Conservation (phyloP, 495 filamentous ascomycete genomes). For the Tetracladium marchalianum region DNA sequence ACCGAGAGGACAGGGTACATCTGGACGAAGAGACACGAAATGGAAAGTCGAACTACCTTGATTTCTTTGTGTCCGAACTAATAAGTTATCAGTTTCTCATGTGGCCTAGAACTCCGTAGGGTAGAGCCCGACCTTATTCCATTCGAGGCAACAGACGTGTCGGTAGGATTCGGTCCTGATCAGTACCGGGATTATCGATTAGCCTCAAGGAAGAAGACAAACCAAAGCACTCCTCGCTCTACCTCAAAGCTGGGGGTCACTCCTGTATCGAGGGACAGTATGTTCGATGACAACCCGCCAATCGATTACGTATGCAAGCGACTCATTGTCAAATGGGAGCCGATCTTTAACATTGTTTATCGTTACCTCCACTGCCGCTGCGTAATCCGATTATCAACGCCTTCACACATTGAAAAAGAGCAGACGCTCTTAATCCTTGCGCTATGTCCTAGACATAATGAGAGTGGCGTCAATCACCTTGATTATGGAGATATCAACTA, state of each 20-base stretch:
- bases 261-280: no score
- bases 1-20: not conserved
- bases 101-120: constrained; percentile 1
- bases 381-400: not conserved
- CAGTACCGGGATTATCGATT: no score
- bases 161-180: not conserved
- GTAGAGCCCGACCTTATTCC: constrained; percentile 1
- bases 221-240: no score
- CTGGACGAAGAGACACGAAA: no score
- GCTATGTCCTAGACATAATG: no score
- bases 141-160: not conserved
- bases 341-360: not conserved
- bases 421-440: no score
- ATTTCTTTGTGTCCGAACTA: not conserved
- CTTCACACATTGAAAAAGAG: no score
- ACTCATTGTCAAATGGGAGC: constrained; percentile 6
- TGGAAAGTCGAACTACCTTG: not conserved
- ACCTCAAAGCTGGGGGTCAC: no score
- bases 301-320: constrained; percentile 2
- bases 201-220: no score
- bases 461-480: not conserved
- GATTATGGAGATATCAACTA: constrained; percentile 5
- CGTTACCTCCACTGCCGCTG: constrained; percentile 3
- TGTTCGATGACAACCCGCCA: not conserved
- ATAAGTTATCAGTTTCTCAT: not conserved